Base-by-base conservation (phyloP, 352 stramenopile genomes). In the Phytophthora idaei region DNA sequence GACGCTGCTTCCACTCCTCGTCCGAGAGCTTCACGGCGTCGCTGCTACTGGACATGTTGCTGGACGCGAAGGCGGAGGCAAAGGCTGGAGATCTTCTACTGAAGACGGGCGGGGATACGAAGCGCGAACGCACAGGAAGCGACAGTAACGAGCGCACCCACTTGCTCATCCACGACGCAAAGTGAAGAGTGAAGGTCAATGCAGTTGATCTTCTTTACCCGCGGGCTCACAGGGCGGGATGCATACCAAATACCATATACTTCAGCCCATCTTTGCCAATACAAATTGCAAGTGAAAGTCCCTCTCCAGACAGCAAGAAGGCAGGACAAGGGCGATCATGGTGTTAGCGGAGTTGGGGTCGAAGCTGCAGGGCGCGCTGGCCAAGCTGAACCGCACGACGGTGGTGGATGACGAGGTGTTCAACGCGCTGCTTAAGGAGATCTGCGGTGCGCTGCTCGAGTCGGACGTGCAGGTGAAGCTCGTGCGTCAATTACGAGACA, bases 401-500 rank as follows among this genome's bases (percentile, higher is more conserved):
- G 84, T 95, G 31, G 89, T 97, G 45, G 92, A 98, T 75, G 92
- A 98, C 67, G 90, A 96, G 52, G 85, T 90, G 34, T 81, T 98
- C 51, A 94, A 96, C 57, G 75, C 77, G 47, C 80, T 97, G 45
- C 78, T 98, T 4, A 97, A 97, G 77, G 92, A 98, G 59, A 96
- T 98, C 58, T 93, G 85, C 61, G 81, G 83, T 46, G 92, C 92
- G 61, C 77, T 98, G 73, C 83, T 98, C 46, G 83, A 97, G 69
- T 92, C 84, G 10, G 92, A 97, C 69, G 90, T 97, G 54, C 93
- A 97, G 67, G 85, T 96, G 46, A 90, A 92, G 69, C 83, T 96
- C 41, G 92, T 98, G 63, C 82, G 85, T 29, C 77, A 97, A 65
- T 74, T 98, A 62, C 87, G 92, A 37, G 89, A 94, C 73, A 95